Conservation (phyloP, 2,329 filamentous ascomycete genomes). For the Hymenoscyphus occultus region DNA sequence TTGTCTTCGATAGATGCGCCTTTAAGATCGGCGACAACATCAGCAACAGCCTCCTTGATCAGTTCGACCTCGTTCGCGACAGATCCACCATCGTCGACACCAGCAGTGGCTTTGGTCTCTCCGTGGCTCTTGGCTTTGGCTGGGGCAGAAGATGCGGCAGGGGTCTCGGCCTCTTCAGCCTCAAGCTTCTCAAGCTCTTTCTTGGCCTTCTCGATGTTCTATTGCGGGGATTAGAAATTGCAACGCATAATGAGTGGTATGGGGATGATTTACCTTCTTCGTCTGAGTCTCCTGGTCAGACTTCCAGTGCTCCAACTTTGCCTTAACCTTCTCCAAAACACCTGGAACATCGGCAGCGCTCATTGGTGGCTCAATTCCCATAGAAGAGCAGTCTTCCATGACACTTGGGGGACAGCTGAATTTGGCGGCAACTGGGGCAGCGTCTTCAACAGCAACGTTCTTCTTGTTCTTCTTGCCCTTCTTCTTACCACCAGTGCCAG, state of each 20-base stretch:
- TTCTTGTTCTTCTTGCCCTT: constrained; percentile 72
- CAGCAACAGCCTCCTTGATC: constrained; percentile 52
- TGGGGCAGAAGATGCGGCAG: constrained; percentile 45
- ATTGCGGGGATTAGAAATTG: constrained; percentile 34
- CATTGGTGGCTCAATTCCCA: constrained; percentile 86
- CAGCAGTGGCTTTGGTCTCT: constrained; percentile 42
- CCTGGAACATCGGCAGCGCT: constrained; percentile 76
- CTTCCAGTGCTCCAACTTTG: constrained; percentile 90
- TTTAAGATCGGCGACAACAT: constrained; percentile 58
- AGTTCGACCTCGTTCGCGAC: constrained; percentile 31
- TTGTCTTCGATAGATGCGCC: constrained; percentile 58
- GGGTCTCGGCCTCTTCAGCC: constrained; percentile 54
- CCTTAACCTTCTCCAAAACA: constrained; percentile 84
- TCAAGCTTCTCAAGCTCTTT: constrained; percentile 92
- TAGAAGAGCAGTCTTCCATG: constrained; percentile 82
- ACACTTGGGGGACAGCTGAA: constrained; percentile 89
- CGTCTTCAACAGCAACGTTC: constrained; percentile 40
- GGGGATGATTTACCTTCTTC: constrained; percentile 65
- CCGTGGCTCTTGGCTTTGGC: constrained; percentile 51
- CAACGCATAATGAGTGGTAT: neutral
- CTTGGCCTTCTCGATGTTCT: constrained; percentile 97
- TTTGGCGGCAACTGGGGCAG: constrained; percentile 51
- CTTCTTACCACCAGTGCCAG: constrained; percentile 71
- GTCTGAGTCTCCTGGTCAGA: constrained; percentile 85
- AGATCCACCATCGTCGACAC: constrained; percentile 32